Conservation (phyloP, 139 green algal genomes). For the Limnomonas spitsbergensis region DNA sequence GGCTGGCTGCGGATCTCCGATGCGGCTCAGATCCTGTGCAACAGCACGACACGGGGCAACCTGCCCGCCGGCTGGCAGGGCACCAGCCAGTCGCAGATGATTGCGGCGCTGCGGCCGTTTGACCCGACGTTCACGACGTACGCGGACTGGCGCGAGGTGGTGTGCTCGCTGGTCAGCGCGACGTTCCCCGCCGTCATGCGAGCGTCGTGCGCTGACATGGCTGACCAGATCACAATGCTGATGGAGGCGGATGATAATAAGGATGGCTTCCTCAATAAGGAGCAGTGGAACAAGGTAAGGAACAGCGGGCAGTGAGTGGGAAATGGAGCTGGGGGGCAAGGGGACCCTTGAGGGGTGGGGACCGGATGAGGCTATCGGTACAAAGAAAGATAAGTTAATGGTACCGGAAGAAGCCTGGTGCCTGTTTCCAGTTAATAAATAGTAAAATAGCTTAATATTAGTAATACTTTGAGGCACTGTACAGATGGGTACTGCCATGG, state of each 20-base stretch:
- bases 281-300: conserved; percentile 42
- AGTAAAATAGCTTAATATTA: too few species aligned
- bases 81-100: conserved; percentile 20
- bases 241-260: conserved; percentile 36
- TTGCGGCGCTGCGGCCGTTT: conserved; percentile 34
- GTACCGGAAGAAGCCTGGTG: too few species aligned
- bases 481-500: too few species aligned
- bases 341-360: too few species aligned
- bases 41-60: neutral
- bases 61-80: conserved; percentile 35
- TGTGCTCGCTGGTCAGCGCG: conserved; percentile 36
- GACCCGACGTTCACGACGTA: conserved; percentile 49
- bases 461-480: too few species aligned
- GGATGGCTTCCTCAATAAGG: conserved; percentile 39
- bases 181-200: conserved; percentile 41
- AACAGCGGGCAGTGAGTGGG: too few species aligned
- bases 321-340: too few species aligned
- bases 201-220: conserved; percentile 39
- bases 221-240: conserved; percentile 36
- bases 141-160: conserved; percentile 59
- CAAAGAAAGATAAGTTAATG: too few species aligned
- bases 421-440: too few species aligned
- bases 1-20: conserved; percentile 46
- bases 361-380: too few species aligned
- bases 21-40: conserved; percentile 43